phyloP scores from a whole-genome alignment of 805 yeast species.

The Candida manassasensis region DNA sequence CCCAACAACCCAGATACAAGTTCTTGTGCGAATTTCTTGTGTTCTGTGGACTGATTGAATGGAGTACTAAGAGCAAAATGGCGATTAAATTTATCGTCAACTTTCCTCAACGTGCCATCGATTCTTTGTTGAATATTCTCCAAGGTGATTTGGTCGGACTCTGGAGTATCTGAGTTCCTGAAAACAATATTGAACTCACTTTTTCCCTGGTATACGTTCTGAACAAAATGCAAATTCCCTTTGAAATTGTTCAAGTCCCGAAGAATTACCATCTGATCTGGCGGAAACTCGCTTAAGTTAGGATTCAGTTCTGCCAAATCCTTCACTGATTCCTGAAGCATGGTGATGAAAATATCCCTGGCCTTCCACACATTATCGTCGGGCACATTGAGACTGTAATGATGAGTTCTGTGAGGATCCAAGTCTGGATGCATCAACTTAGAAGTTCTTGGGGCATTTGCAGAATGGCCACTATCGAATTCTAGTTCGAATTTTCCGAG shows the following conservation, averaged over 20 bases:
- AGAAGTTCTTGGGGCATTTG: slow-evolving; percentile 40
- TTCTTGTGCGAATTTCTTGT: slow-evolving; percentile 65
- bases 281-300: slow-evolving; percentile 29
- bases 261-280: slow-evolving; percentile 48
- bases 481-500: slow-evolving; percentile 61
- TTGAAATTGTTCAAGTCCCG: slow-evolving; percentile 55
- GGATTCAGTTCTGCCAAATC: slow-evolving; percentile 30
- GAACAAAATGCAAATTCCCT: slow-evolving; percentile 79
- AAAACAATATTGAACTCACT: slow-evolving; percentile 72
- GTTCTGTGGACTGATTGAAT: slow-evolving; percentile 37
- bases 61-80: slow-evolving; percentile 54
- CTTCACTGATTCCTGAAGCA: slow-evolving; percentile 67
- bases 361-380: slow-evolving; percentile 73
- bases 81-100: slow-evolving; percentile 50
- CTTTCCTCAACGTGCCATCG: slow-evolving; percentile 23
- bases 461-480: slow-evolving; percentile 51
- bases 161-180: slow-evolving; percentile 41
- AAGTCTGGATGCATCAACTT: slow-evolving; percentile 31
- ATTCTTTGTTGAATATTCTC: slow-evolving; percentile 35
- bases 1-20: slow-evolving; percentile 80
- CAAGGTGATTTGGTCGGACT: slow-evolving; percentile 31
- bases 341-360: slow-evolving; percentile 63
- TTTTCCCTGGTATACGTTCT: slow-evolving; percentile 66
- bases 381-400: slow-evolving; percentile 66
- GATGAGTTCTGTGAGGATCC: slow-evolving; percentile 61